phyloP scores from a whole-genome alignment of 768 basidiomycete species.

The Boletellus ananiceps region DNA sequence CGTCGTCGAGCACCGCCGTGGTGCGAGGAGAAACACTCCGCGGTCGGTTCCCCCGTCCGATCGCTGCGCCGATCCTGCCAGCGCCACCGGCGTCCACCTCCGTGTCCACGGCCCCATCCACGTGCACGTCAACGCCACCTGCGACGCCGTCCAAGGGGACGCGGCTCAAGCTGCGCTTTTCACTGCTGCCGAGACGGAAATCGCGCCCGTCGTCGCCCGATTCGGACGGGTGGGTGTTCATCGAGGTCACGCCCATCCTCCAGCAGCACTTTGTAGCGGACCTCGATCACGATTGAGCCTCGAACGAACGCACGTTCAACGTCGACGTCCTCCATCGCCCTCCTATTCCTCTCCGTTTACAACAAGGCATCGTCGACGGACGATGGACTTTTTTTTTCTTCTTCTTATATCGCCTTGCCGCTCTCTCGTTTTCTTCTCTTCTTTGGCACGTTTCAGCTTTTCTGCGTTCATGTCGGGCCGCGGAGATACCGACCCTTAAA shows the following conservation, averaged over 20 bases:
- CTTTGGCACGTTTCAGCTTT: constrained; percentile 2
- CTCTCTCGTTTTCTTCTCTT: too few species aligned
- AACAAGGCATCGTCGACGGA: too few species aligned
- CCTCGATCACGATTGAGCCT: constrained; percentile 11
- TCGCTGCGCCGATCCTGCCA: neutral
- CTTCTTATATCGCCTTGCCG: neutral
- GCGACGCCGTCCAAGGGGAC: constrained; percentile 14
- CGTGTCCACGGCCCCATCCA: neutral
- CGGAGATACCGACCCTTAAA: neutral
- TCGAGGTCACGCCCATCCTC: constrained; percentile 27
- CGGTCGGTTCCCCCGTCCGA: constrained; percentile 5
- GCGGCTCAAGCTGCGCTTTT: constrained; percentile 12
- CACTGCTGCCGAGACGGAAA: constrained; percentile 18
- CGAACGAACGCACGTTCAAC: too few species aligned
- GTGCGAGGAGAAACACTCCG: neutral
- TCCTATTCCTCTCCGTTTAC: too few species aligned
- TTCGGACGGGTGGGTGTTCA: constrained; percentile 29
- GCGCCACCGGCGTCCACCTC: neutral
- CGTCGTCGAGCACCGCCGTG: neutral
- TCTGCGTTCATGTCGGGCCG: too few species aligned
- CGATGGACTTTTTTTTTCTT: neutral
- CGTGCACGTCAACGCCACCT: neutral
- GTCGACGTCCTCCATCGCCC: too few species aligned
- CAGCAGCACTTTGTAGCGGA: constrained; percentile 15
- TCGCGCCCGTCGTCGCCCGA: constrained; percentile 8